Conservation (phyloP, 2,329 filamentous ascomycete species). For the Diaporthe ilicicola region DNA sequence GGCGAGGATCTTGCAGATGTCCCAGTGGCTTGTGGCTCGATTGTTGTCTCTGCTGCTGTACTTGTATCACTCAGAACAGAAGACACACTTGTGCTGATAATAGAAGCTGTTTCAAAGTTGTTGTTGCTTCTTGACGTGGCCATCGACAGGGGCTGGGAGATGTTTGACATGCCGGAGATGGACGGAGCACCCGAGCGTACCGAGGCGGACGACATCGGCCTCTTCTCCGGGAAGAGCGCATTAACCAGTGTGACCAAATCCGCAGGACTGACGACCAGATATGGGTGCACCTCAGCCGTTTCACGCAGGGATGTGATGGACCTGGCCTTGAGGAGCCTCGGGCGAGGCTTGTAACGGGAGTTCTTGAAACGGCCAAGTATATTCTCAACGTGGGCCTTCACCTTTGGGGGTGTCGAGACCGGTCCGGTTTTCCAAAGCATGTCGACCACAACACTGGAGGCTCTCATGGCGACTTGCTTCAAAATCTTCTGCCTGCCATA, state of each 20-base stretch:
- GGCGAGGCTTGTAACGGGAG: constrained; percentile 55
- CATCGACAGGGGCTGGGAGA: constrained; percentile 74
- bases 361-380: constrained; percentile 72
- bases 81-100: constrained; percentile 76
- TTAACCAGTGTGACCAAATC: constrained; percentile 85
- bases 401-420: constrained; percentile 68
- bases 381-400: constrained; percentile 75
- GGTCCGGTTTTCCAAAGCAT: constrained; percentile 76
- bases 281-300: constrained; percentile 81
- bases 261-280: constrained; percentile 79
- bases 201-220: constrained; percentile 71
- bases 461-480: constrained; percentile 81
- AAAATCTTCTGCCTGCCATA: constrained; percentile 85
- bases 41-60: constrained; percentile 69
- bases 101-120: constrained; percentile 70
- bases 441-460: constrained; percentile 81
- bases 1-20: constrained; percentile 65
- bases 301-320: constrained; percentile 78
- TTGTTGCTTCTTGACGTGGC: constrained; percentile 59
- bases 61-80: constrained; percentile 76
- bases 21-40: constrained; percentile 62
- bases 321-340: constrained; percentile 74
- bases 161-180: constrained; percentile 72
- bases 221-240: constrained; percentile 80
- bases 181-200: constrained; percentile 73